phyloP scores from a whole-genome alignment of 345 rosid genomes.

The Bruguiera sexangula region DNA sequence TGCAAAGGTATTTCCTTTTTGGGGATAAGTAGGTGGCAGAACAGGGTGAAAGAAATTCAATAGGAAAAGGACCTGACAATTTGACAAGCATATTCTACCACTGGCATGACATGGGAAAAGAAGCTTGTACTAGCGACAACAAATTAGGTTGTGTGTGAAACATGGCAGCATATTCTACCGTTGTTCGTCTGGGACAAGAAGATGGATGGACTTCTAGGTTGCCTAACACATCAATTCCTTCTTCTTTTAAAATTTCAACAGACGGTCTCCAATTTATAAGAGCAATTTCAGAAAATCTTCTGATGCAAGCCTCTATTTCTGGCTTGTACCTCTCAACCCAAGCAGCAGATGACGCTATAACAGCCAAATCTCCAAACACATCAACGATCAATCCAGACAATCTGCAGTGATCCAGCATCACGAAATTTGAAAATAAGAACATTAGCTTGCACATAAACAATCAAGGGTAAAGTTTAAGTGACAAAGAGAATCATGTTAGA shows the following conservation, averaged over 20 bases:
- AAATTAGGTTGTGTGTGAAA: not conserved
- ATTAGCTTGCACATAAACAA: conserved; percentile 3
- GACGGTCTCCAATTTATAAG: conserved; percentile 89
- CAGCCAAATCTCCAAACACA: conserved; percentile 85
- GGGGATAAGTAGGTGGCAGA: too few relatives aligned
- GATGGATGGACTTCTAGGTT: conserved; percentile 43
- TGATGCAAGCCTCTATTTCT: conserved; percentile 55
- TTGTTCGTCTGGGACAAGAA: conserved; percentile 51
- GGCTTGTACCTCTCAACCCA: conserved; percentile 85
- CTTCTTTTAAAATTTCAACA: conserved; percentile 82
- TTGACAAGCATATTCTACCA: not conserved
- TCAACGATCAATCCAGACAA: conserved; percentile 86
- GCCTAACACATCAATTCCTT: conserved; percentile 59
- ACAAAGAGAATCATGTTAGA: not conserved
- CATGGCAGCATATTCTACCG: conserved; percentile 41
- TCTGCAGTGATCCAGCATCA: conserved; percentile 33
- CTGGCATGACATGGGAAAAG: not conserved
- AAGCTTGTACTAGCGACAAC: conserved; percentile 2
- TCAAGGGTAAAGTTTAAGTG: not conserved
- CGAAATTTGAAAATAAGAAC: conserved; percentile 12
- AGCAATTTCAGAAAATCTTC: conserved; percentile 50
- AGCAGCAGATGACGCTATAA: conserved; percentile 94
- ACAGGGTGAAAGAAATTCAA: not conserved
- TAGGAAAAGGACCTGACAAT: not conserved
- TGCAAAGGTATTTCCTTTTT: too few relatives aligned